Conservation (phyloP, 2,329 filamentous ascomycete genomes). For the Aspergillus ruber region DNA sequence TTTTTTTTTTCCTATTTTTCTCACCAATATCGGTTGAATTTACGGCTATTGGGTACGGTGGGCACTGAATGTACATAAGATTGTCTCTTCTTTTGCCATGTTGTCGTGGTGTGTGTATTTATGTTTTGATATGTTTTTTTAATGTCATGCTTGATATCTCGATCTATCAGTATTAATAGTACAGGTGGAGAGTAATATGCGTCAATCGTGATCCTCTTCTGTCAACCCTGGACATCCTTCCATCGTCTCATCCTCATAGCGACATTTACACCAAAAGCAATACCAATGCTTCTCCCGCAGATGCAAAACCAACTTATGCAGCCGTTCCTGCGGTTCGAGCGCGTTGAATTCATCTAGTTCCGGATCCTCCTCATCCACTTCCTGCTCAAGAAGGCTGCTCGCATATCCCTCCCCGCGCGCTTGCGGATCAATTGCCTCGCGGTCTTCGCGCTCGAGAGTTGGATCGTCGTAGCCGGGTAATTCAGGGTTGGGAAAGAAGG, state of each 20-base stretch:
- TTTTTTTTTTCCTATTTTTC: neutral
- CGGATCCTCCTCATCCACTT: slow-evolving; percentile 63
- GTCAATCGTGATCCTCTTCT: slow-evolving; percentile 72
- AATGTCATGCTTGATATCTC: too few species aligned
- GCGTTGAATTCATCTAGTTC: slow-evolving; percentile 76
- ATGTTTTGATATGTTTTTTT: too few species aligned
- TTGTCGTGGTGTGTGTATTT: too few species aligned
- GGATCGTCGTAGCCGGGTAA: slow-evolving; percentile 63
- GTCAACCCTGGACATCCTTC: slow-evolving; percentile 82
- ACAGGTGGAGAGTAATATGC: too few species aligned
- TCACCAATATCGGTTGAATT: neutral
- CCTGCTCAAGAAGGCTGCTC: slow-evolving; percentile 40
- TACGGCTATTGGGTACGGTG: neutral
- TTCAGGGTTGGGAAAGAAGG: slow-evolving; percentile 30
- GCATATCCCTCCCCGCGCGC: neutral
- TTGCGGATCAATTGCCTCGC: slow-evolving; percentile 54
- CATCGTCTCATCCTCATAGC: slow-evolving; percentile 65
- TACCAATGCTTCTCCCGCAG: slow-evolving; percentile 68
- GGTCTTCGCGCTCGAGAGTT: slow-evolving; percentile 67
- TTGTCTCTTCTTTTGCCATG: too few species aligned
- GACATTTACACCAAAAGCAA: slow-evolving; percentile 94
- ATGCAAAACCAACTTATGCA: slow-evolving; percentile 61
- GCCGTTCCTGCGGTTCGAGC: slow-evolving; percentile 58
- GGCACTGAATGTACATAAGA: too few species aligned
- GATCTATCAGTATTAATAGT: too few species aligned